Conservation (phyloP, 345 rosid genomes). For the Populus alba region DNA sequence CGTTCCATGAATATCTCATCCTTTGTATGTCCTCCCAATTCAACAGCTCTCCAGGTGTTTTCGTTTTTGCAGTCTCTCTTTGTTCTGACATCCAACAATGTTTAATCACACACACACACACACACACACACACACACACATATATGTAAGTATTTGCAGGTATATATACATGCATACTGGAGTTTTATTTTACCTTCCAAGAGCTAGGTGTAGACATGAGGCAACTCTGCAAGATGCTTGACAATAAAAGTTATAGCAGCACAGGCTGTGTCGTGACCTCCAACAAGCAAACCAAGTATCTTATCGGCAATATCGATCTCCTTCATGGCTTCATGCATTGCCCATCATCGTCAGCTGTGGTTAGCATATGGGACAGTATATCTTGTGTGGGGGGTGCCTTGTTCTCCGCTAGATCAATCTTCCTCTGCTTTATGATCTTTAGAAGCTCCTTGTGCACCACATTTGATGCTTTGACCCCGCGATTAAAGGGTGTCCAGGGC, state of each 20-base stretch:
- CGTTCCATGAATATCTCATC: too few relatives aligned
- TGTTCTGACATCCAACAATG: too few relatives aligned
- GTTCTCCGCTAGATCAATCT: not conserved
- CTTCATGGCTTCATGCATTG: not conserved
- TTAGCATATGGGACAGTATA: not conserved
- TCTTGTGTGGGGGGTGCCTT: not conserved
- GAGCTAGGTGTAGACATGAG: too few relatives aligned
- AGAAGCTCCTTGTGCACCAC: not conserved
- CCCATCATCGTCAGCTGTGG: not conserved
- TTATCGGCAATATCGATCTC: not conserved
- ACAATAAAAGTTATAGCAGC: not conserved
- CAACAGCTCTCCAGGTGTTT: too few relatives aligned
- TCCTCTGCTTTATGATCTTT: not conserved
- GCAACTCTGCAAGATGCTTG: not conserved
- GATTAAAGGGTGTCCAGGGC: not conserved
- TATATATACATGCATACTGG: too few relatives aligned
- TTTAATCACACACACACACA: too few relatives aligned
- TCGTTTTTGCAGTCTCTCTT: too few relatives aligned
- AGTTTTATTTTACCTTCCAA: too few relatives aligned
- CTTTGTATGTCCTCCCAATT: too few relatives aligned
- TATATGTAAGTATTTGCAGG: too few relatives aligned
- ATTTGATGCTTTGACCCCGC: not conserved
- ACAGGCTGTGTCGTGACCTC: constrained; percentile 8
- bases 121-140: too few relatives aligned
- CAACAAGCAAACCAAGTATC: constrained; percentile 8